Conservation (phyloP, 768 basidiomycete genomes). For the Exsudoporus frostii region DNA sequence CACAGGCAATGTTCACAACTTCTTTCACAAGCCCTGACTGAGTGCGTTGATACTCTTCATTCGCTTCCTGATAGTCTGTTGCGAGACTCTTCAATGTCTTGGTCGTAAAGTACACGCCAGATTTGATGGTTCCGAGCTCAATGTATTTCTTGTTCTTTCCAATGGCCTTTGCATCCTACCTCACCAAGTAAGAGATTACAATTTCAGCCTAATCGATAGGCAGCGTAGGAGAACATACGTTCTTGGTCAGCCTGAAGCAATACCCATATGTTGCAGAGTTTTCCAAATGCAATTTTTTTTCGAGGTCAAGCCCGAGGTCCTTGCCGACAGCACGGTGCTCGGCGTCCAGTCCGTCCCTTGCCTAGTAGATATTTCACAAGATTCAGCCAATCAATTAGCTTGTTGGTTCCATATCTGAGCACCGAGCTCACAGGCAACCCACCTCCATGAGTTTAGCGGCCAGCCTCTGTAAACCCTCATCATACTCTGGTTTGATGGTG, state of each 20-base stretch:
- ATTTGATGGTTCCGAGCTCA: slow-evolving; percentile 82
- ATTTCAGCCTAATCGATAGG: background rate
- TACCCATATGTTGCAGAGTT: slow-evolving; percentile 88
- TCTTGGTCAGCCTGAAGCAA: slow-evolving; percentile 89
- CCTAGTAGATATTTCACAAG: slow-evolving; percentile 27
- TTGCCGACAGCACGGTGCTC: slow-evolving; percentile 71
- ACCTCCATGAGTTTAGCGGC: slow-evolving; percentile 64
- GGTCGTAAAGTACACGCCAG: slow-evolving; percentile 88
- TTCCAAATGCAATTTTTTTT: slow-evolving; percentile 96
- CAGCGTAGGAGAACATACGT: slow-evolving; percentile 45
- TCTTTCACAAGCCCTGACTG: slow-evolving; percentile 88
- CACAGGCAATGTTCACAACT: slow-evolving; percentile 89
- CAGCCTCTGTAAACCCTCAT: slow-evolving; percentile 66
- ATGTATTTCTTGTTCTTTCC: slow-evolving; percentile 64
- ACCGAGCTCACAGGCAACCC: background rate
- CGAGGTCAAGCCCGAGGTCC: slow-evolving; percentile 77
- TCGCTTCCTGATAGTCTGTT: slow-evolving; percentile 66
- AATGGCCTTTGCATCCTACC: slow-evolving; percentile 76
- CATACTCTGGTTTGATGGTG: slow-evolving; percentile 91
- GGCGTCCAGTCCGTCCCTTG: slow-evolving; percentile 75
- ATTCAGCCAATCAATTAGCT: background rate
- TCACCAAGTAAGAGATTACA: background rate
- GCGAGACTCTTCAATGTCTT: slow-evolving; percentile 65
- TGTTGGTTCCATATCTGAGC: background rate
- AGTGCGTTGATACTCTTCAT: slow-evolving; percentile 64